These are phyloP conservation scores for Jacaranda mimosifolia DNA, from an alignment of 257 asterid species.

Conservation along the genomic window DNA sequence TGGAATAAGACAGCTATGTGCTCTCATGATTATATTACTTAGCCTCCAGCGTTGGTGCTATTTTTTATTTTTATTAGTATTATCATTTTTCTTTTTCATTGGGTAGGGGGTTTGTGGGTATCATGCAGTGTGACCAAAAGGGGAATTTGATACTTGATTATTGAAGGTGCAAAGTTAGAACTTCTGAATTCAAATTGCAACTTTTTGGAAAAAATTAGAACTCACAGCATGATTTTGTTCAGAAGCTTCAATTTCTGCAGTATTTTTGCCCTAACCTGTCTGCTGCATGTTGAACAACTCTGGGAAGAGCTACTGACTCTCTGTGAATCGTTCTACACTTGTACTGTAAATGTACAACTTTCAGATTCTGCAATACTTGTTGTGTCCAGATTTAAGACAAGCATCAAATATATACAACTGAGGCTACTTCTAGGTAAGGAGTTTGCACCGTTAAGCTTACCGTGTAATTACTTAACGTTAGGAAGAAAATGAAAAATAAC, in stretches of 20 bases:
- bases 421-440: slow-evolving; percentile 70
- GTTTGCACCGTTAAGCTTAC: not conserved
- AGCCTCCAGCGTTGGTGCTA: slow-evolving; percentile 14
- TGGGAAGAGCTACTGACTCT: not conserved
- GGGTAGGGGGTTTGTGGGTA: not conserved
- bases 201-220: not conserved
- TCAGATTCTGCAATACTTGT: slow-evolving; percentile 51
- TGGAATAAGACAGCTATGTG: slow-evolving; percentile 5
- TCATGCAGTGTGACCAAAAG: not conserved
- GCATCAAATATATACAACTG: slow-evolving; percentile 58
- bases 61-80: not conserved
- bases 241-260: not conserved
- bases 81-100: not conserved
- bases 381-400: slow-evolving; percentile 52
- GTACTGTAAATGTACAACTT: slow-evolving; percentile 26
- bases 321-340: not conserved
- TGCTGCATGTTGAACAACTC: not conserved
- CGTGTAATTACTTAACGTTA: not conserved
- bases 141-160: not conserved
- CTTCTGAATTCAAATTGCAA: not conserved
- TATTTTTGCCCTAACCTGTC: not conserved
- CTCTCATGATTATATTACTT: not conserved
- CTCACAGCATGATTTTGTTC: not conserved
- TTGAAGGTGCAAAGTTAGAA: not conserved
- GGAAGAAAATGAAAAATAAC: slow-evolving; percentile 18